phyloP scores from a whole-genome alignment of 1,284 basidiomycete species.

The Calocybe gambosa region DNA sequence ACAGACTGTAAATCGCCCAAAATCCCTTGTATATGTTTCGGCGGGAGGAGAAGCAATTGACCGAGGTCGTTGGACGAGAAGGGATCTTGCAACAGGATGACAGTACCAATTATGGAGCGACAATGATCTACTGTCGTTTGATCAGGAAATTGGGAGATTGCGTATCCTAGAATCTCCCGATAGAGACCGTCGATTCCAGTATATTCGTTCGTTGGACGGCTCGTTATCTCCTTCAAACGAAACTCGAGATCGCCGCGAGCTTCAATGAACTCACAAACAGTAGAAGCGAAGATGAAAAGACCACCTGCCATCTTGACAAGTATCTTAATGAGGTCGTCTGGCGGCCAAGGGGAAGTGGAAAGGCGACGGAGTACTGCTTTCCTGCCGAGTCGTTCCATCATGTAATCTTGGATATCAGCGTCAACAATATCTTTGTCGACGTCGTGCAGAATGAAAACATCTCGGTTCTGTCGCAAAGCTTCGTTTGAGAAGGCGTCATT shows the following conservation, averaged over 20 bases:
- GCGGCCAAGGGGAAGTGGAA: constrained; percentile 14
- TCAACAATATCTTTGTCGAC: constrained; percentile 15
- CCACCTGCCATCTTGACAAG: constrained; percentile 16
- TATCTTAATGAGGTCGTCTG: constrained; percentile 10
- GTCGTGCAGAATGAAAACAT: constrained; percentile 16
- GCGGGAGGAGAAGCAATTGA: constrained; percentile 10
- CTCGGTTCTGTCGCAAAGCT: constrained; percentile 7
- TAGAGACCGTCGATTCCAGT: constrained; percentile 16
- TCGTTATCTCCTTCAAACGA: constrained; percentile 14
- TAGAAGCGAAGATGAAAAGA: constrained; percentile 18
- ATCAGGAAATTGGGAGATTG: constrained; percentile 12
- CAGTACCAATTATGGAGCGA: constrained; percentile 16
- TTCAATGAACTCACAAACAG: constrained; percentile 17
- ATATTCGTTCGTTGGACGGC: constrained; percentile 12
- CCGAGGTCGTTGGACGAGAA: constrained; percentile 14
- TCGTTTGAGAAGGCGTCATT: constrained; percentile 14
- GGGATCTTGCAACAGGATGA: constrained; percentile 15
- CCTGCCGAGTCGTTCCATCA: constrained; percentile 12
- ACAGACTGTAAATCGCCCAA: constrained; percentile 15
- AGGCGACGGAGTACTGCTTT: constrained; percentile 9
- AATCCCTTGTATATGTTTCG: constrained; percentile 13
- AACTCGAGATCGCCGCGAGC: constrained; percentile 15
- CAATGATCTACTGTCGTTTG: constrained; percentile 10
- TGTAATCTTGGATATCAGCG: constrained; percentile 15
- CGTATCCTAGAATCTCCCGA: constrained; percentile 13